A percentile compares a stretch with the other conserved stretches of the same genome.
Evolutionary conservation across 257 asterid genomes (phyloP).

Genomic region (Thymus mandschuricus): DNA sequence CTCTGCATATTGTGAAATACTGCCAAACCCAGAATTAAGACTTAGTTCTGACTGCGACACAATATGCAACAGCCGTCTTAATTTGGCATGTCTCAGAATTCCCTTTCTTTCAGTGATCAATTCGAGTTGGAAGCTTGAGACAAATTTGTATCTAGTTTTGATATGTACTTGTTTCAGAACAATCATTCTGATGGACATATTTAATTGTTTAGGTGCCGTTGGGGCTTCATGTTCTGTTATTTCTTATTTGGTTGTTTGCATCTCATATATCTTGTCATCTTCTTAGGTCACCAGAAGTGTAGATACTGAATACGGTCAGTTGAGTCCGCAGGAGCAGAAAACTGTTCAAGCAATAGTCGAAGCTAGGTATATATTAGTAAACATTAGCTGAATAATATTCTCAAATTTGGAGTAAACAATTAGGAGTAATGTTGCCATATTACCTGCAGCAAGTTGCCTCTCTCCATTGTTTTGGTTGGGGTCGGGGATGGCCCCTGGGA

Average conservation of each 20-base stretch:
- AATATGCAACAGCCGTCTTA: not conserved
- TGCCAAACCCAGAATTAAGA: too few species aligned
- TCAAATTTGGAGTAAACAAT: not conserved
- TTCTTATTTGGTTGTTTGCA: not conserved
- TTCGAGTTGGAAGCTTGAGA: slow-evolving; percentile 3
- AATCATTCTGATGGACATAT: not conserved
- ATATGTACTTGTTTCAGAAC: not conserved
- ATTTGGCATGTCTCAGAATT: slow-evolving; percentile 1
- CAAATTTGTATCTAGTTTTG: not conserved
- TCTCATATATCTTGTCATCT: slow-evolving; percentile 4
- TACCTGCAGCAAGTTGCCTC: slow-evolving; percentile 74
- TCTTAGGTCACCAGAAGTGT: slow-evolving; percentile 80
- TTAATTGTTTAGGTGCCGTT: not conserved
- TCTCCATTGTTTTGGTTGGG: slow-evolving; percentile 82
- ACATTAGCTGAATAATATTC: slow-evolving; percentile 13
- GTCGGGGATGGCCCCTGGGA: slow-evolving; percentile 99
- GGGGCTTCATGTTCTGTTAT: not conserved
- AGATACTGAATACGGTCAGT: slow-evolving; percentile 67
- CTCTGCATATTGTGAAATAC: not conserved
- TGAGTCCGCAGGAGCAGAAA: slow-evolving; percentile 82
- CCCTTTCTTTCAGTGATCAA: not conserved
- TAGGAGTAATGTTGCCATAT: slow-evolving; percentile 18
- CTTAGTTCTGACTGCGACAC: too few species aligned
- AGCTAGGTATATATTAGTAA: slow-evolving; percentile 59
- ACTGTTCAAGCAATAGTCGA: slow-evolving; percentile 82